A percentile compares a stretch with the other conserved stretches of the same genome.
These are phyloP conservation scores for Friedmanniomyces endolithicus DNA, from an alignment of 495 filamentous ascomycete genomes.

Conservation along the genomic window DNA sequence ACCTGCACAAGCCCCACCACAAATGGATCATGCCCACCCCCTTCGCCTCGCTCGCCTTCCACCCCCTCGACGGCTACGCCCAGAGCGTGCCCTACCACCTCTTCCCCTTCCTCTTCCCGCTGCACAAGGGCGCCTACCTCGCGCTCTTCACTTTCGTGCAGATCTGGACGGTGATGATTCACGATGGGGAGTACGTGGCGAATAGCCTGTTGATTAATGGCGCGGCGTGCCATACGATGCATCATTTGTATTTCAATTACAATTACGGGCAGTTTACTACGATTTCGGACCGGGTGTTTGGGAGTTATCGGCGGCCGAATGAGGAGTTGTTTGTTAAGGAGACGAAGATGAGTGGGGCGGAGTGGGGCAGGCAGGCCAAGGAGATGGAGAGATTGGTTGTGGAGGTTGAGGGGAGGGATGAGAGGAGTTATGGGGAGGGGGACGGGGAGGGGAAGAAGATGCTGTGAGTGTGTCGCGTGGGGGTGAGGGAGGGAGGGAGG, in stretches of 20 bases:
- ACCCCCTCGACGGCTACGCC: constrained; percentile 86
- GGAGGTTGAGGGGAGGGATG: constrained; percentile 80
- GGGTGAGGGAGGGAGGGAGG: too few species aligned
- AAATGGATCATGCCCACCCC: constrained; percentile 99
- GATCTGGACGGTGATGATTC: constrained; percentile 94
- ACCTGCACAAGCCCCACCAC: constrained; percentile 92
- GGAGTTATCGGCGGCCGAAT: constrained; percentile 81
- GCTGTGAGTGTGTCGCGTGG: constrained; percentile 7
- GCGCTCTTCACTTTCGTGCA: constrained; percentile 85
- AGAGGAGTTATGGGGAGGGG: constrained; percentile 51
- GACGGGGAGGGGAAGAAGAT: constrained; percentile 36
- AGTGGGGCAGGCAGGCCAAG: constrained; percentile 67
- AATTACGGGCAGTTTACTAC: constrained; percentile 98
- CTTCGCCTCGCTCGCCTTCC: constrained; percentile 85
- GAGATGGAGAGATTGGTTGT: constrained; percentile 80
- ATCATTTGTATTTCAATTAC: constrained; percentile 98
- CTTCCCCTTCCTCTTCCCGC: constrained; percentile 84
- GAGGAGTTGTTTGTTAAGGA: constrained; percentile 76
- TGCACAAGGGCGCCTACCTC: constrained; percentile 83
- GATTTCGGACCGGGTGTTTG: constrained; percentile 82
- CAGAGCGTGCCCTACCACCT: constrained; percentile 89
- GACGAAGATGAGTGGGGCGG: constrained; percentile 69
- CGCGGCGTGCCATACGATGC: constrained; percentile 91
- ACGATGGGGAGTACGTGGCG: constrained; percentile 90
- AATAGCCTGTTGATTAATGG: constrained; percentile 85